These are phyloP conservation scores for Benincasa hispida DNA, from an alignment of 306 rosid genomes.

Conservation along the genomic window DNA sequence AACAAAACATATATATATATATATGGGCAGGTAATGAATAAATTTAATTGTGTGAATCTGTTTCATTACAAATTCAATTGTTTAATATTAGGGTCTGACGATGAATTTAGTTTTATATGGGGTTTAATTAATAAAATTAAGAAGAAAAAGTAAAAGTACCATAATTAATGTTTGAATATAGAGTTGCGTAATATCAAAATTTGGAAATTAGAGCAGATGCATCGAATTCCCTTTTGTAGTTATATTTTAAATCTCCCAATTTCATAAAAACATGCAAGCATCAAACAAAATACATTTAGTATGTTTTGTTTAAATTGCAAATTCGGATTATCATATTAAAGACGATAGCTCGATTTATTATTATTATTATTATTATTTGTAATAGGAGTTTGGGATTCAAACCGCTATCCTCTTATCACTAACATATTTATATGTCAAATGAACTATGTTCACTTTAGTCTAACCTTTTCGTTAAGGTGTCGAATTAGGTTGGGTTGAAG, in stretches of 20 bases:
- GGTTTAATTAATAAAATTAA: background rate
- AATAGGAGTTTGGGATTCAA: no score
- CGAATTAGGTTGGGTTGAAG: no score
- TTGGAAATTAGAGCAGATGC: background rate
- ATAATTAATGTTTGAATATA: background rate
- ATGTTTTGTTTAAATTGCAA: background rate
- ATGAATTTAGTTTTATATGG: background rate
- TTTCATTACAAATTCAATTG: background rate
- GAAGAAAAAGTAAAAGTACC: background rate
- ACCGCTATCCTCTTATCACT: no score
- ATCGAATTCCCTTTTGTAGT: background rate
- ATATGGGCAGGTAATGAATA: no score
- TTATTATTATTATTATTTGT: no score
- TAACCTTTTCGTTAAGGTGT: no score
- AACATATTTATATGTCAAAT: no score
- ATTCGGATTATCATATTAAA: no score
- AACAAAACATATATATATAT: no score
- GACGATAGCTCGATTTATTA: no score
- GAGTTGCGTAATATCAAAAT: background rate
- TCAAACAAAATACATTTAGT: background rate
- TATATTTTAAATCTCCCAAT: background rate
- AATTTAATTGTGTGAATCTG: background rate
- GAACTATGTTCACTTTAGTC: no score
- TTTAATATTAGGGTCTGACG: background rate
- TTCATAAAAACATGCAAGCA: background rate